Percentiles rank a stretch among this genome's conserved stretches.
Evolutionary conservation across 805 yeast species (phyloP).

Genomic region (Metschnikowia picachoensis): DNA sequence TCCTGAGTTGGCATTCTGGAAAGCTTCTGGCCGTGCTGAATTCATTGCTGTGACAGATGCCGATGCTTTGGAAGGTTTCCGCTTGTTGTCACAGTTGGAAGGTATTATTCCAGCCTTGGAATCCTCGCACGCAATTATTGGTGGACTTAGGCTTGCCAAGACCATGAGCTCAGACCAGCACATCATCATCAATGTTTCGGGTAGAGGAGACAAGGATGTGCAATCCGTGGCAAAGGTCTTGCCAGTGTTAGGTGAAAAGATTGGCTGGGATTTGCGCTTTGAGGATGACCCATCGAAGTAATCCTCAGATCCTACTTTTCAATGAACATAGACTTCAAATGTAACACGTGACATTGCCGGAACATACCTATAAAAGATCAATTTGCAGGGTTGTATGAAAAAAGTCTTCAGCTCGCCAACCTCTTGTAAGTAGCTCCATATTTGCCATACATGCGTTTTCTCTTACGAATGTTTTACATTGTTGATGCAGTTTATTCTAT

Average conservation of each 20-base stretch:
- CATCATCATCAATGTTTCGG: constrained; percentile 85
- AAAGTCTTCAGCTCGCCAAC: no score
- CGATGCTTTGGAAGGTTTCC: constrained; percentile 91
- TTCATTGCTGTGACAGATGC: constrained; percentile 93
- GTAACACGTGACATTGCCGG: no score
- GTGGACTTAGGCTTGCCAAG: constrained; percentile 84
- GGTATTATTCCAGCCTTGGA: constrained; percentile 99
- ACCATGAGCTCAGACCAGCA: constrained; percentile 74
- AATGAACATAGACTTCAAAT: no score
- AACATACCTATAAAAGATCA: no score
- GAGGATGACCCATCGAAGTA: constrained; percentile 47
- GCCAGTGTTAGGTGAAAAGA: constrained; percentile 84
- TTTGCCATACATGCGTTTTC: no score
- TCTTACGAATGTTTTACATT: no score
- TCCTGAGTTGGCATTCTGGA: constrained; percentile 96
- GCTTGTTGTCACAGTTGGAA: constrained; percentile 82
- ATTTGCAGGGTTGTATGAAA: no score
- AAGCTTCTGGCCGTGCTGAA: constrained; percentile 85
- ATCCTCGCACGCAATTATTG: constrained; percentile 93
- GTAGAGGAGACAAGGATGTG: constrained; percentile 99
- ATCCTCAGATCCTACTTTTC: neutral
- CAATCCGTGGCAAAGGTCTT: constrained; percentile 94
- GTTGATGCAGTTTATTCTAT: no score
- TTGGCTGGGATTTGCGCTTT: constrained; percentile 95
- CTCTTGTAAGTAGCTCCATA: no score